Base-by-base conservation (phyloP, 2,329 filamentous ascomycete genomes). In the Colletotrichum viniferum region DNA sequence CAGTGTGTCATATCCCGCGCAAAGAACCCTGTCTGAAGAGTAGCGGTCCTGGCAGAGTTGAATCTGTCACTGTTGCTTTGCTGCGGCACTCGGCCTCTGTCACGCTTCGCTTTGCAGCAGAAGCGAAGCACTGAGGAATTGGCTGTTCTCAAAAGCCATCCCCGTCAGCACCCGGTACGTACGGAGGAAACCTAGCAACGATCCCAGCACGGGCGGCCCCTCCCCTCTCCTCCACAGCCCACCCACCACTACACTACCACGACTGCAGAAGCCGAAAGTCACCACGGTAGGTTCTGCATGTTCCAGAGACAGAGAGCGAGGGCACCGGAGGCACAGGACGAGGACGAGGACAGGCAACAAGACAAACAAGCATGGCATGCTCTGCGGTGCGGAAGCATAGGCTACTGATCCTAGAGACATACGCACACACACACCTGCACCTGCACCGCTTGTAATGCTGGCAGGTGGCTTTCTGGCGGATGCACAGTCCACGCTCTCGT, bases 121-220 rank as follows among this genome's bases (percentile, higher is more conserved):
- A 61, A 61, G 62, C 62, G 43, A 65, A 38, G 62, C 21, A 21
- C 60, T 63, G 60, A 63, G 30, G 32, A 48, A 38, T 8, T 26
- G 60, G 36, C 28, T 16, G 21, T 18, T 36, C 60, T 58, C 16
- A 28, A 38, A 38, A 65, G 62, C n/a, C 13, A 48, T 30, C 62
- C 62, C 24, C 38, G 62, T 65, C 13, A 48, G 24, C 36, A 43
- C 26, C 36, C 64, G 48, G 65, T 60, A 68, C 34, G 34, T 60
- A 61, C 66, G 34, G 36, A 38, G 55, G n/a, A 52, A 63, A 68
- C 65, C 65, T 58, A 69, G 71, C 71, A 69, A 36, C 71, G 32
- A 61, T 63, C 66, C 67, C 48, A 74, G 72, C 72, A 71, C 68
- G 72, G 61, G 62, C 72, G 61, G 68, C 58, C 66, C 65, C 71